Conservation (phyloP, 768 basidiomycete genomes). For the Pleurotus citrinopileatus region DNA sequence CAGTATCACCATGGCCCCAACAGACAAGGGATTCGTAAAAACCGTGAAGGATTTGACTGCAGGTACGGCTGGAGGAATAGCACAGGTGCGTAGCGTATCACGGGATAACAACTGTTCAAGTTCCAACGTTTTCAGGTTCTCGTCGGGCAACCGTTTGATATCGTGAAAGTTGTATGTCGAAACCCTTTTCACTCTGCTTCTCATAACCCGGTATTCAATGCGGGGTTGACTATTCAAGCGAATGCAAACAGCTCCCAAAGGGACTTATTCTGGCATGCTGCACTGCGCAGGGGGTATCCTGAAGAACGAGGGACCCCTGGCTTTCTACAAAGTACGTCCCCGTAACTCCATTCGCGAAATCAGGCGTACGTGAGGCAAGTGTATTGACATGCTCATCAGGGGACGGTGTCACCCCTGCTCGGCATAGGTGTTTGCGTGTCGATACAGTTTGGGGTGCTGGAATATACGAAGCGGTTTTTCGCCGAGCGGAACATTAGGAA, state of each 20-base stretch:
- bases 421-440: conserved; percentile 95
- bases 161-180: conserved; percentile 87
- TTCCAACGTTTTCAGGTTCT: conserved; percentile 54
- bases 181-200: conserved; percentile 6
- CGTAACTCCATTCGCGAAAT: conserved; percentile 12
- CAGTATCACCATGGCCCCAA: conserved; percentile 6
- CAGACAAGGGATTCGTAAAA: conserved; percentile 42
- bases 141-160: conserved; percentile 94
- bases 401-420: conserved; percentile 84
- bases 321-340: conserved; percentile 84
- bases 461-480: conserved; percentile 81
- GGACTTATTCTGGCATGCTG: conserved; percentile 86
- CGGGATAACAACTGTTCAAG: background rate
- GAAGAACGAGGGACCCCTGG: conserved; percentile 87
- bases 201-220: conserved; percentile 1
- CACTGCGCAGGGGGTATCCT: conserved; percentile 89
- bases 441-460: conserved; percentile 92
- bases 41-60: conserved; percentile 86
- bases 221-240: conserved; percentile 44
- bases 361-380: conserved; percentile 3
- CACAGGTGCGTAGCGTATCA: conserved; percentile 53
- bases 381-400: conserved; percentile 41
- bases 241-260: conserved; percentile 91
- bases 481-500: conserved; percentile 53
- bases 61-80: conserved; percentile 88